These are phyloP conservation scores for Crithidia acanthocephali DNA, from an alignment of 208 protist genomes.

Conservation along the genomic window DNA sequence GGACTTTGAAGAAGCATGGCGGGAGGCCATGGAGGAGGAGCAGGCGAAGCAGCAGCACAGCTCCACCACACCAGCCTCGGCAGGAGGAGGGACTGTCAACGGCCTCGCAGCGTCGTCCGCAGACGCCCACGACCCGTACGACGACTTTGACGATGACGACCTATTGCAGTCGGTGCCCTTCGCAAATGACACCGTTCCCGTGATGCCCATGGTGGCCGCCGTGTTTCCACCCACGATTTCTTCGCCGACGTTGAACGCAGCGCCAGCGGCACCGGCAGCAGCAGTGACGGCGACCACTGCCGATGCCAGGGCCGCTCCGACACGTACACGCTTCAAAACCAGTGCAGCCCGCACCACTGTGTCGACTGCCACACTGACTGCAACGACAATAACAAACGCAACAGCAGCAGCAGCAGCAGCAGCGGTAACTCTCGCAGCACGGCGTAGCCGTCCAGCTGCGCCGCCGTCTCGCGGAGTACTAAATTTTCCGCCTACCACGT, in stretches of 20 bases:
- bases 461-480: constrained; percentile 22
- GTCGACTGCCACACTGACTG: too few species aligned
- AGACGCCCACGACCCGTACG: constrained; percentile 15
- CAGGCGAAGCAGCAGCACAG: background rate
- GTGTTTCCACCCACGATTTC: background rate
- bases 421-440: background rate
- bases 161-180: constrained; percentile 48
- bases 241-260: background rate
- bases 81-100: background rate
- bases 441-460: too few species aligned
- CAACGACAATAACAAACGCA: too few species aligned
- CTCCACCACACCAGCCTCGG: background rate
- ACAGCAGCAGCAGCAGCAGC: background rate
- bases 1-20: constrained; percentile 34
- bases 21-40: constrained; percentile 28
- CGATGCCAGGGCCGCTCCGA: background rate
- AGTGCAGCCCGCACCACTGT: background rate
- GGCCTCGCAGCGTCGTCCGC: background rate
- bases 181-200: constrained; percentile 40
- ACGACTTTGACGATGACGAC: constrained; percentile 48
- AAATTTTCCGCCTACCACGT: constrained; percentile 28
- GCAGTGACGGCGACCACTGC: too few species aligned
- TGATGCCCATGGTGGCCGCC: background rate
- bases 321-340: background rate
- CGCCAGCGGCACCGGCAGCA: too few species aligned